Evolutionary conservation across 148 eudicot genomes (phyloP).

Genomic region (Cornus suecica): DNA sequence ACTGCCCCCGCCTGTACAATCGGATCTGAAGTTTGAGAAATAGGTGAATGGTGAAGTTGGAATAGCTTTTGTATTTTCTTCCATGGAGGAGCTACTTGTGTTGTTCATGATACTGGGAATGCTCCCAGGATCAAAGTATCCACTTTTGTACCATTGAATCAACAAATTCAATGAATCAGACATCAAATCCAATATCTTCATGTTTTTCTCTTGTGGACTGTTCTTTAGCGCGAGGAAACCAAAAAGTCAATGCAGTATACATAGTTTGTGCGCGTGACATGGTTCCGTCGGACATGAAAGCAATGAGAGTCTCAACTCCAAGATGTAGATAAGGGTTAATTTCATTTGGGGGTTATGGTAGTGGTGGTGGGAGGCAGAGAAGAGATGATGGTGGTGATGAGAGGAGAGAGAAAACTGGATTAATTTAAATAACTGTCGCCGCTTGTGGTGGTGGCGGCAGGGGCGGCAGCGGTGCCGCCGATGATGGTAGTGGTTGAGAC

Average conservation of each 20-base stretch:
- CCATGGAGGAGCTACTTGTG: slow-evolving; percentile 44
- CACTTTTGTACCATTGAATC: slow-evolving; percentile 59
- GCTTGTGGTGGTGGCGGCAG: no score
- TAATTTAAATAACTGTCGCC: no score
- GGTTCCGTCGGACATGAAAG: slow-evolving; percentile 41
- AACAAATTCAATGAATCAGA: slow-evolving; percentile 62
- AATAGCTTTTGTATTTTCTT: slow-evolving; percentile 33
- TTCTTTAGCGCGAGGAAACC: slow-evolving; percentile 68
- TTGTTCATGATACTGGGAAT: slow-evolving; percentile 37
- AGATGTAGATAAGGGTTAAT: no score
- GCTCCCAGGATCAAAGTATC: slow-evolving; percentile 65
- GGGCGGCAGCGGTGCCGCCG: no score
- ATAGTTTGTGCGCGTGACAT: slow-evolving; percentile 49
- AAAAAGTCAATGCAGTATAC: slow-evolving; percentile 66
- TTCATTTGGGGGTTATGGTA: no score
- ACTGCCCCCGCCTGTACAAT: no score
- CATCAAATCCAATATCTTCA: slow-evolving; percentile 67
- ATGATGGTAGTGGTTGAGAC: no score
- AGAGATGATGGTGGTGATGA: no score
- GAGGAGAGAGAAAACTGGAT: no score
- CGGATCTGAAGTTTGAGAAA: slow-evolving; percentile 75
- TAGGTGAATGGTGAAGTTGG: slow-evolving; percentile 38
- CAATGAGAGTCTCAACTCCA: slow-evolving; percentile 63
- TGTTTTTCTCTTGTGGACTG: slow-evolving; percentile 70
- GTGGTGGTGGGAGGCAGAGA: no score